Evolutionary conservation across 164 flowering plant species (phyloP).

Genomic region (Sedum album): DNA sequence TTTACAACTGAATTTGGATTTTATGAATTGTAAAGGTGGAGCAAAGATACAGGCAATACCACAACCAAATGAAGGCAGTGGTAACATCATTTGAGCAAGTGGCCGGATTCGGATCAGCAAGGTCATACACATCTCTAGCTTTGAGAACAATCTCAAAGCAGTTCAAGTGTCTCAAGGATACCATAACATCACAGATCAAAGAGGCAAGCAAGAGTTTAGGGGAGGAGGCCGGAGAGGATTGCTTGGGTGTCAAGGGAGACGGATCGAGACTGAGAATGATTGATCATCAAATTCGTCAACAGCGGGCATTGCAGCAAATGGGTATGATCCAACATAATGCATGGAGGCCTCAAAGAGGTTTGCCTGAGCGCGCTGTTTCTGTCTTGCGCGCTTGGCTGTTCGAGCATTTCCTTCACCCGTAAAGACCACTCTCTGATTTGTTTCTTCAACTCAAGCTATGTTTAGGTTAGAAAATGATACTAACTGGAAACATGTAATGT

Average conservation of each 20-base stretch:
- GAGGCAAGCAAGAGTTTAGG: slow-evolving; percentile 54
- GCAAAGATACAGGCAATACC: slow-evolving; percentile 81
- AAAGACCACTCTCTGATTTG: background rate
- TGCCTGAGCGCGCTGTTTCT: slow-evolving; percentile 39
- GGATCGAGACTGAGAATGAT: slow-evolving; percentile 25
- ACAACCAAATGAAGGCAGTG: slow-evolving; percentile 79
- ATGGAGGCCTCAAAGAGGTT: slow-evolving; percentile 44
- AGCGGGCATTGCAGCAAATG: slow-evolving; percentile 31
- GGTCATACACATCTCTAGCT: slow-evolving; percentile 72
- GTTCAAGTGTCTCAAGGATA: slow-evolving; percentile 73
- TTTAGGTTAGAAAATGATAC: background rate
- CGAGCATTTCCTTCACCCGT: slow-evolving; percentile 77
- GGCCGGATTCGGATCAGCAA: slow-evolving; percentile 68
- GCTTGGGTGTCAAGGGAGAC: slow-evolving; percentile 32
- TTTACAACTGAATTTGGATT: background rate
- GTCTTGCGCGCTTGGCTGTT: slow-evolving; percentile 75
- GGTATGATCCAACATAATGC: slow-evolving; percentile 37
- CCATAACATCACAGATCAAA: slow-evolving; percentile 48
- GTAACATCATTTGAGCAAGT: slow-evolving; percentile 68
- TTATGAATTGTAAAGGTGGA: slow-evolving; percentile 64
- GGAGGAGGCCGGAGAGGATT: slow-evolving; percentile 49
- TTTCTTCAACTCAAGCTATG: background rate
- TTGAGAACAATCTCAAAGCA: slow-evolving; percentile 80
- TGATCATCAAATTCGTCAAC: slow-evolving; percentile 36
- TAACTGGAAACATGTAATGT: background rate